Base-by-base conservation (phyloP, 192 early-diverging fungal species). In the Gorgonomyces haynaldii region DNA sequence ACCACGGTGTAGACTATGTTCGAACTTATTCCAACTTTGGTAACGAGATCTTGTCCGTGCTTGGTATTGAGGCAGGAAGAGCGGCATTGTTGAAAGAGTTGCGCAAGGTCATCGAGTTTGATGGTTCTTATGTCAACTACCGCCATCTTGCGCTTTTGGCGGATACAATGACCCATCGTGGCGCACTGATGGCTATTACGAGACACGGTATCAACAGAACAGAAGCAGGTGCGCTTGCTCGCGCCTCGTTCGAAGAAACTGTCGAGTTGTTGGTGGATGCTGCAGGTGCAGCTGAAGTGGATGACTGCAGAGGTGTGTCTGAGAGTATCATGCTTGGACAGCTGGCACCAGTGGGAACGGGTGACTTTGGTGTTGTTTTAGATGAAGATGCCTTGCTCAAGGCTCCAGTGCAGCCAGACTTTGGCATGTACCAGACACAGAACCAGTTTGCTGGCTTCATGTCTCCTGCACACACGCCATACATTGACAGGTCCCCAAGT, bases 321-420 rank as follows among this genome's bases (percentile, higher is more conserved):
- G 95, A 96, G 61, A 94, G 91, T 65, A 93, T 98, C 27, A 81
- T 98, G 73, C 72, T 98, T 30, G 95, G 95, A 35, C 92, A 98
- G 71, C 68, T 98, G 28, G 92, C 95, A 13, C 89, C 91, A 42
- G 60, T 98, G 35, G 95, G 95, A 42, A 92, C 95, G 0, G 92
- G 92, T 50, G 78, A 79, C 52, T 89, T 96, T 61, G 90, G 89
- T 46, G 79, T 98, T 39, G 72, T 91, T 69, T 70, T 98, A 54
- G 86, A 98, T 57, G 86, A 89, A 63, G 86, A 92, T 30, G 83
- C 84, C 85, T 66, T 98, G 24, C 78, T 77, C 50, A 72, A 76
- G 4, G 83, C 72, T 9, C 67, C 63, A 5, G 53, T 38, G 3
- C 32, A 47, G 15, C 43, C 43, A 7, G 40, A 37, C 4, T 56